Conservation (phyloP, 2,329 filamentous ascomycete species). For the Ascochyta viciae-villosae region DNA sequence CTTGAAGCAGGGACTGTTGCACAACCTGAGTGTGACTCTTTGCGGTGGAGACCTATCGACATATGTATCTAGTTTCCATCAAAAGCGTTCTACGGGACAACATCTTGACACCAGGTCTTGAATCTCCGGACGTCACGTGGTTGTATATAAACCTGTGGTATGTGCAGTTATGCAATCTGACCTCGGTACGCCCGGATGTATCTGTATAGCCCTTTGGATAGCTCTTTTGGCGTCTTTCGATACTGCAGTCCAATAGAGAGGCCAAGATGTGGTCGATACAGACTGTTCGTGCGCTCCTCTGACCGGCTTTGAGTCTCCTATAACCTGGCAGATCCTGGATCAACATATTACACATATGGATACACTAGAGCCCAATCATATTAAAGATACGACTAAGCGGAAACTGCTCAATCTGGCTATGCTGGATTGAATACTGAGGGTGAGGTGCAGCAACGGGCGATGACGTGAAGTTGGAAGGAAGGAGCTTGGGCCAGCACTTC, state of each 20-base stretch:
- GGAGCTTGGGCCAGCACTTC: slow-evolving; percentile 15
- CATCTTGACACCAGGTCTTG: neutral
- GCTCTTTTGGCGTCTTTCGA: neutral
- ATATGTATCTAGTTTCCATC: neutral
- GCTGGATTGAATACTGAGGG: neutral
- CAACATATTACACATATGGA: neutral
- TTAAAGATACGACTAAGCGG: neutral
- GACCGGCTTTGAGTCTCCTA: neutral
- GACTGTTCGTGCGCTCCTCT: neutral
- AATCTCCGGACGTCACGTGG: neutral
- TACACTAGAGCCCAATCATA: neutral
- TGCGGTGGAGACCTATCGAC: too few species aligned
- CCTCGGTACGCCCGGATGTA: neutral
- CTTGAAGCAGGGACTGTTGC: neutral
- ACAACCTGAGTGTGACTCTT: neutral
- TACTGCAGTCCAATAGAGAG: neutral
- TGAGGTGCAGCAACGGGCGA: neutral
- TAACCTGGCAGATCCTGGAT: neutral
- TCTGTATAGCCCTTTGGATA: too few species aligned
- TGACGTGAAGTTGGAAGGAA: slow-evolving; percentile 13
- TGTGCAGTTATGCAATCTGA: neutral
- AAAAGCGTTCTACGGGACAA: neutral
- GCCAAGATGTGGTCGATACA: neutral
- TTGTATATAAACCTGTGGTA: neutral
- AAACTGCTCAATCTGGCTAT: neutral